A percentile compares a stretch with the other conserved stretches of the same genome.
Evolutionary conservation across 208 protist genomes (phyloP).

Genomic region (Novymonas esmeraldas): DNA sequence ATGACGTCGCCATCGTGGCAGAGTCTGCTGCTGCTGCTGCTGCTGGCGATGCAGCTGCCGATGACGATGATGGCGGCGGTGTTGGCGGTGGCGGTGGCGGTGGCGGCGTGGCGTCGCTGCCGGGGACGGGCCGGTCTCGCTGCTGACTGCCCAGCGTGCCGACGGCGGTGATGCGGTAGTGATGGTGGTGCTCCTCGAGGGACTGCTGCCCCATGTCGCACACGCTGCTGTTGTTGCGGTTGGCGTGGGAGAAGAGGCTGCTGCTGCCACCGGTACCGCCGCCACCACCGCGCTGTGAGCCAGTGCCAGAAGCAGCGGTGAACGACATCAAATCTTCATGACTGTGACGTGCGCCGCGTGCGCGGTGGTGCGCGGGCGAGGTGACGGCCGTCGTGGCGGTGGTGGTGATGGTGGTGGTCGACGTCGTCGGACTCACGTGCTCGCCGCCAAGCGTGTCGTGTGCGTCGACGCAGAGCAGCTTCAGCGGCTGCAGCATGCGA

Average conservation of each 20-base stretch:
- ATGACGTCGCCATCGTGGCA: neutral
- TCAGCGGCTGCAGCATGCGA: constrained; percentile 16
- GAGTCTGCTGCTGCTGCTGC: neutral
- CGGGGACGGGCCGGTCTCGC: neutral
- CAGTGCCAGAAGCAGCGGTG: neutral
- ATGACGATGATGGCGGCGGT: neutral
- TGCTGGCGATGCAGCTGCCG: neutral
- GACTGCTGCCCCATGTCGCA: constrained; percentile 34
- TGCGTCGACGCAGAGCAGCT: neutral
- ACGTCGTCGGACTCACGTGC: neutral
- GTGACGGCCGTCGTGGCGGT: neutral
- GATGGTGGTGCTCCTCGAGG: constrained; percentile 30
- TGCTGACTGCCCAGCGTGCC: constrained; percentile 9
- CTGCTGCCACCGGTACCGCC: neutral
- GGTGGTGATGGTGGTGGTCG: neutral
- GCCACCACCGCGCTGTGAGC: constrained; percentile 4
- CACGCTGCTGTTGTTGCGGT: constrained; percentile 11
- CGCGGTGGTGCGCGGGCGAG: neutral
- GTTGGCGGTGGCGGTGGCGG: neutral
- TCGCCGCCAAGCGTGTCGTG: neutral
- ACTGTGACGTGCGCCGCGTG: neutral
- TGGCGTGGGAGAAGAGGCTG: neutral
- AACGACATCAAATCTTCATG: neutral
- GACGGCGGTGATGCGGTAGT: constrained; percentile 21
- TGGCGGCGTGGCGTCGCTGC: neutral